Evolutionary conservation across 306 rosid genomes (phyloP).

Genomic region (Dryas octopetala): DNA sequence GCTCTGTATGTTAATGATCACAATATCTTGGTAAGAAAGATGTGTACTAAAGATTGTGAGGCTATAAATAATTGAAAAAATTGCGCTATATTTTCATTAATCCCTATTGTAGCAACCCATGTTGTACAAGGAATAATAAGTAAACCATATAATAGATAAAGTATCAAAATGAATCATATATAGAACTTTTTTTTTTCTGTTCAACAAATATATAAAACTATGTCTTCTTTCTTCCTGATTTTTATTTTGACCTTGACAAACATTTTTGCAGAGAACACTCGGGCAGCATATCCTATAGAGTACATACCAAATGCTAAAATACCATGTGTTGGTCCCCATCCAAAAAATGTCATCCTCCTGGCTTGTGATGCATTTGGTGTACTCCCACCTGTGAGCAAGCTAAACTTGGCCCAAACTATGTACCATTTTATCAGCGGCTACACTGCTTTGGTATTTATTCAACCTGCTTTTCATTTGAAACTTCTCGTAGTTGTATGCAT

Average conservation of each 20-base stretch:
- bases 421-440: constrained; percentile 96
- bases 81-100: neutral
- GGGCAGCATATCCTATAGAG: constrained; percentile 91
- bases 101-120: neutral
- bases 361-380: constrained; percentile 97
- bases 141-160: neutral
- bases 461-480: neutral
- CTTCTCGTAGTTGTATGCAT: neutral
- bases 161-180: neutral
- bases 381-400: constrained; percentile 90
- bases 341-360: constrained; percentile 81
- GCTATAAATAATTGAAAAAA: neutral
- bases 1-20: no score
- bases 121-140: neutral
- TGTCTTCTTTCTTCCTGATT: neutral
- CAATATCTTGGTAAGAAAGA: no score
- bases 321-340: constrained; percentile 93
- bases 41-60: no score
- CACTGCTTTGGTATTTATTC: constrained; percentile 72
- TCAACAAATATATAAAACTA: neutral
- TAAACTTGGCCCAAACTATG: constrained; percentile 87
- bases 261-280: constrained; percentile 67
- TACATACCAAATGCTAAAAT: constrained; percentile 88
- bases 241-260: neutral
- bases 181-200: neutral